These are phyloP conservation scores for Geotrichum ghanense DNA, from an alignment of 805 yeast species.

Conservation along the genomic window DNA sequence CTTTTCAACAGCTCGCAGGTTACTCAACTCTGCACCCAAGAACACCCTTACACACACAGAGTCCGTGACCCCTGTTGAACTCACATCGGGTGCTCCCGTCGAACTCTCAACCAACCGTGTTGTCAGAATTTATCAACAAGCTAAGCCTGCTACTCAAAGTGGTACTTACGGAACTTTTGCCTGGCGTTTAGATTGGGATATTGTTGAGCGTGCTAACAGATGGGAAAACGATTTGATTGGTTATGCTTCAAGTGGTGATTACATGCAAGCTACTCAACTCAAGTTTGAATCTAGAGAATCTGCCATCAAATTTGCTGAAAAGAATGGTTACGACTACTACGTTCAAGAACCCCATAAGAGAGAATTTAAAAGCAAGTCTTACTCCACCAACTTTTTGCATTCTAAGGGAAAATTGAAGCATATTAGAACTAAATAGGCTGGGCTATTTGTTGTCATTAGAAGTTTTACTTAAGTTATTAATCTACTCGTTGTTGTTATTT, in stretches of 20 bases:
- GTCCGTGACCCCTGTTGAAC: slow-evolving; percentile 27
- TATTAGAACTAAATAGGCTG: slow-evolving; percentile 58
- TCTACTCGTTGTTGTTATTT: too few relatives aligned
- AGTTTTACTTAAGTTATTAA: too few relatives aligned
- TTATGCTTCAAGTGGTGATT: slow-evolving; percentile 68
- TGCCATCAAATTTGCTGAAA: slow-evolving; percentile 67
- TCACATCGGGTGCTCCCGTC: slow-evolving; percentile 66
- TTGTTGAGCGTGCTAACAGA: slow-evolving; percentile 60
- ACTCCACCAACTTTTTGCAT: slow-evolving; percentile 61
- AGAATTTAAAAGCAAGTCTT: slow-evolving; percentile 63
- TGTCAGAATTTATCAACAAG: slow-evolving; percentile 65
- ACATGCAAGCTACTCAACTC: slow-evolving; percentile 42
- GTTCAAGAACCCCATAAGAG: slow-evolving; percentile 73
- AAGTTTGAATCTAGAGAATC: slow-evolving; percentile 65
- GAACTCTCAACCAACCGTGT: slow-evolving; percentile 50
- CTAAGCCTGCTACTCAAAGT: slow-evolving; percentile 75
- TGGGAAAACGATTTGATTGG: slow-evolving; percentile 90
- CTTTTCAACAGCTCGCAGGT: background rate
- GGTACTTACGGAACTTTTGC: slow-evolving; percentile 34
- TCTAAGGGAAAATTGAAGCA: slow-evolving; percentile 62
- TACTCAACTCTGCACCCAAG: background rate
- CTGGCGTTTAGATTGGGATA: slow-evolving; percentile 83
- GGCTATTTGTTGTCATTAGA: background rate
- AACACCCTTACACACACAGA: background rate
- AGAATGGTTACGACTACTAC: slow-evolving; percentile 79